Evolutionary conservation across 306 rosid genomes (phyloP).

Genomic region (Medicago truncatula): DNA sequence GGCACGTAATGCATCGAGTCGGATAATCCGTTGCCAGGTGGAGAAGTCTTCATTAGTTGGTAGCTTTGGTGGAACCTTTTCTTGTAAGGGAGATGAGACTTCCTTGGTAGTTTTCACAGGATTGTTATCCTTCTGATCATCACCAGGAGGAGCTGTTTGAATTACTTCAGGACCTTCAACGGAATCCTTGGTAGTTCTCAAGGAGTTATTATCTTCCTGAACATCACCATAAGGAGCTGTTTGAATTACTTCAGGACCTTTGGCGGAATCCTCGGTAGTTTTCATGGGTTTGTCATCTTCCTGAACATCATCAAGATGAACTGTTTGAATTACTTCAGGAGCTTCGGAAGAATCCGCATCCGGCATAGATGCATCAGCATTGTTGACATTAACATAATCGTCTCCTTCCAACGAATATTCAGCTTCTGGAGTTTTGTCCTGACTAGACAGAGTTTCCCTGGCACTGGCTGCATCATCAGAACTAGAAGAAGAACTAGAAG

Average conservation of each 20-base stretch:
- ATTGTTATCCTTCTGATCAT: slow-evolving; percentile 63
- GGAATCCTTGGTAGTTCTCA: slow-evolving; percentile 56
- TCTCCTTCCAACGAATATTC: slow-evolving; percentile 77
- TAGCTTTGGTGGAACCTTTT: slow-evolving; percentile 56
- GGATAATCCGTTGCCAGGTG: slow-evolving; percentile 96
- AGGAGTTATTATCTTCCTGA: slow-evolving; percentile 63
- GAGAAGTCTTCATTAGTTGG: slow-evolving; percentile 73
- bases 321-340: slow-evolving; percentile 76
- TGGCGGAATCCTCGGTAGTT: slow-evolving; percentile 64
- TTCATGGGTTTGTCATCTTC: slow-evolving; percentile 59
- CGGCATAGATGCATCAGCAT: slow-evolving; percentile 59
- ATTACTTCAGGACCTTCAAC: slow-evolving; percentile 79
- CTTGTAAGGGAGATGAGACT: slow-evolving; percentile 59
- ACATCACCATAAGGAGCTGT: slow-evolving; percentile 63
- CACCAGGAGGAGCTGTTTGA: slow-evolving; percentile 67
- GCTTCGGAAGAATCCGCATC: slow-evolving; percentile 73
- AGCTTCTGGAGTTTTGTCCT: slow-evolving; percentile 63
- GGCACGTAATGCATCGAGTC: slow-evolving; percentile 95
- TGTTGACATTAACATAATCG: slow-evolving; percentile 59
- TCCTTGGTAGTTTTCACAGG: slow-evolving; percentile 53
- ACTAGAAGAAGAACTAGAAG: slow-evolving; percentile 96
- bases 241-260: slow-evolving; percentile 77
- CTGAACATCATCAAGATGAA: slow-evolving; percentile 60
- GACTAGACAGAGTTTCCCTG: slow-evolving; percentile 88
- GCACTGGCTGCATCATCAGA: slow-evolving; percentile 89